phyloP scores from a whole-genome alignment of 495 filamentous ascomycete species.

The Penicillium tannophilum region DNA sequence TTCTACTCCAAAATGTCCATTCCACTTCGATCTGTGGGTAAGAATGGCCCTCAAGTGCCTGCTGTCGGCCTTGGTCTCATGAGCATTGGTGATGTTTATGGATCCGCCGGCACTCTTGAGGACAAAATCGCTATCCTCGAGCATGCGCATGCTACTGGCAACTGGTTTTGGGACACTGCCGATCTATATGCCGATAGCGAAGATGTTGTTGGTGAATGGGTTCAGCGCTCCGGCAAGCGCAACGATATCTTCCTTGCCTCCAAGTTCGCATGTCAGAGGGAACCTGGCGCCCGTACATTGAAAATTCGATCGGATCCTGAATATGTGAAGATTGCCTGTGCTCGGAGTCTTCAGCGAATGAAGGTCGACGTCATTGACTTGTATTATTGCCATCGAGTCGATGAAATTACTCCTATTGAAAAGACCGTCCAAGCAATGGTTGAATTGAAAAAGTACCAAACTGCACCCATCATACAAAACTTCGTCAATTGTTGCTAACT shows the following conservation, averaged over 20 bases:
- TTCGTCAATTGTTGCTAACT: background rate
- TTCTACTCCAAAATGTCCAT: conserved; percentile 16
- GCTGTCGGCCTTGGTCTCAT: conserved; percentile 58
- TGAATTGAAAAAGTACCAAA: conserved; percentile 48
- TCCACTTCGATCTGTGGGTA: conserved; percentile 46
- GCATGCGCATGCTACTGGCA: conserved; percentile 54
- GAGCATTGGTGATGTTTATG: conserved; percentile 54
- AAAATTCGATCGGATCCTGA: conserved; percentile 52
- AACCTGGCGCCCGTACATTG: conserved; percentile 13
- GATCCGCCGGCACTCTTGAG: conserved; percentile 37
- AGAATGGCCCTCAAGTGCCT: conserved; percentile 54
- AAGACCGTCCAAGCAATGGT: conserved; percentile 65
- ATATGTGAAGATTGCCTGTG: conserved; percentile 53
- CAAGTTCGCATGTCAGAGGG: conserved; percentile 49
- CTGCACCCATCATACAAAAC: background rate
- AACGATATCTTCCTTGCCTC: conserved; percentile 59
- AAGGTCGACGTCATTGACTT: conserved; percentile 59
- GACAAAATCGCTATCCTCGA: conserved; percentile 40
- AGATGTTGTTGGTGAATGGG: conserved; percentile 59
- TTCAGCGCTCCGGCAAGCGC: conserved; percentile 55
- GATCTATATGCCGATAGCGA: conserved; percentile 48
- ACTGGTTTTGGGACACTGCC: conserved; percentile 62
- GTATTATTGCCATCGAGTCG: conserved; percentile 53
- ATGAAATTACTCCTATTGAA: conserved; percentile 48
- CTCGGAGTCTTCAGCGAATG: conserved; percentile 54